These are phyloP conservation scores for Teunomyces pallodes DNA, from an alignment of 805 yeast genomes.

Conservation along the genomic window DNA sequence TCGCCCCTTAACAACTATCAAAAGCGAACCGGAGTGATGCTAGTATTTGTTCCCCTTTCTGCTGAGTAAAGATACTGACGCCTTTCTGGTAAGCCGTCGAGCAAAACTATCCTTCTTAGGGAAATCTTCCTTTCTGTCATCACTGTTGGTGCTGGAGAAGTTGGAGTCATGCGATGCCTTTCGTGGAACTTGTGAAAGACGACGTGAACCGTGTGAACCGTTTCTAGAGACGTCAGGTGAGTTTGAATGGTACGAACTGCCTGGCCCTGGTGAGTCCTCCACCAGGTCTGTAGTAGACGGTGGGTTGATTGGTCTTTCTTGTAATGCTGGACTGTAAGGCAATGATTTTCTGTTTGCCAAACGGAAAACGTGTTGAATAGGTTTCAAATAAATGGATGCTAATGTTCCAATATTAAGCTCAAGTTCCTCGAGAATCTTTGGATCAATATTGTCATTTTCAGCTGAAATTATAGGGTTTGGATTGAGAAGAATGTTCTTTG, in stretches of 20 bases:
- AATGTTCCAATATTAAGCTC: slow-evolving; percentile 79
- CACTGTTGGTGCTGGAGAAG: slow-evolving; percentile 15
- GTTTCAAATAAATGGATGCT: slow-evolving; percentile 81
- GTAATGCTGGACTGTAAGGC: slow-evolving; percentile 45
- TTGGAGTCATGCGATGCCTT: slow-evolving; percentile 21
- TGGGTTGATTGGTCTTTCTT: slow-evolving; percentile 16
- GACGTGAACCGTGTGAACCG: slow-evolving; percentile 10
- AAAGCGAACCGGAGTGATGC: slow-evolving; percentile 1
- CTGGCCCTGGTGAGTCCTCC: background rate
- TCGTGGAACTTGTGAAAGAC: slow-evolving; percentile 13
- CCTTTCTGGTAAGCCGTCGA: slow-evolving; percentile 31
- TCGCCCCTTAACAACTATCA: background rate
- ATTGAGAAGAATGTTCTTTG: slow-evolving; percentile 54
- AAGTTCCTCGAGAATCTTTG: slow-evolving; percentile 70
- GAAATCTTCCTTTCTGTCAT: slow-evolving; percentile 11
- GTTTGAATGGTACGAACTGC: slow-evolving; percentile 1
- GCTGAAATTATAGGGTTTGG: slow-evolving; percentile 61
- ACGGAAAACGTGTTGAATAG: slow-evolving; percentile 78
- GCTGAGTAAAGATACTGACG: slow-evolving; percentile 25
- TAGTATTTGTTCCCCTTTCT: slow-evolving; percentile 14
- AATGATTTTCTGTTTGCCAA: slow-evolving; percentile 51
- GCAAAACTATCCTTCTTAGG: slow-evolving; percentile 28
- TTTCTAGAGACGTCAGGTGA: slow-evolving; percentile 4
- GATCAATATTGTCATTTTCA: slow-evolving; percentile 69
- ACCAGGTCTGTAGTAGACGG: slow-evolving; percentile 3